phyloP scores from a whole-genome alignment of 441 rosid genomes.

The Gossypium schwendimanii region DNA sequence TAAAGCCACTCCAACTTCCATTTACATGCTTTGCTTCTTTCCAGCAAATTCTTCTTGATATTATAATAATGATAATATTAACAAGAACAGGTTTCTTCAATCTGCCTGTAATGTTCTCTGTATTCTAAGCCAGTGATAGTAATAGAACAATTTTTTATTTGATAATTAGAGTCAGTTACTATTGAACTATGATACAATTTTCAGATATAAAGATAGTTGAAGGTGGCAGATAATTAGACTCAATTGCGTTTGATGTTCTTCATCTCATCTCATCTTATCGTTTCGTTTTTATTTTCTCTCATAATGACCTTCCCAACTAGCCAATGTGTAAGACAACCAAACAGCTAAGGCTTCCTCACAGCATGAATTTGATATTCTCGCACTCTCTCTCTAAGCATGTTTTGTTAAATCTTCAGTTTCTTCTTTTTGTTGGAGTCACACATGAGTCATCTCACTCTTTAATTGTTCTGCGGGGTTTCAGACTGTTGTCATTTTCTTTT shows the following conservation, averaged over 20 bases:
- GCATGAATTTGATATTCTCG: background rate
- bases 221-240: background rate
- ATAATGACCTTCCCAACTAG: background rate
- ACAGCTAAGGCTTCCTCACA: background rate
- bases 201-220: background rate
- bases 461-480: slow-evolving; percentile 17
- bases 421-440: background rate
- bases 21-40: background rate
- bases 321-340: background rate
- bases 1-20: background rate
- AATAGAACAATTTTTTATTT: background rate
- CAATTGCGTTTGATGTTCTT: background rate
- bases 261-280: background rate
- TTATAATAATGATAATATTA: background rate
- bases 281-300: background rate
- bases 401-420: background rate
- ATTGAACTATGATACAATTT: background rate
- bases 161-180: background rate
- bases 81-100: background rate
- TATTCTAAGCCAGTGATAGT: background rate
- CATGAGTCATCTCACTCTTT: background rate
- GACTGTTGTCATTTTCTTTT: slow-evolving; percentile 23
- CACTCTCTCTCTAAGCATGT: background rate
- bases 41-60: background rate
- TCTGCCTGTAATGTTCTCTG: background rate